A percentile compares a stretch with the other conserved stretches of the same genome.
Conservation (phyloP, 106 monocot species). For the Dendrobium catenatum region DNA sequence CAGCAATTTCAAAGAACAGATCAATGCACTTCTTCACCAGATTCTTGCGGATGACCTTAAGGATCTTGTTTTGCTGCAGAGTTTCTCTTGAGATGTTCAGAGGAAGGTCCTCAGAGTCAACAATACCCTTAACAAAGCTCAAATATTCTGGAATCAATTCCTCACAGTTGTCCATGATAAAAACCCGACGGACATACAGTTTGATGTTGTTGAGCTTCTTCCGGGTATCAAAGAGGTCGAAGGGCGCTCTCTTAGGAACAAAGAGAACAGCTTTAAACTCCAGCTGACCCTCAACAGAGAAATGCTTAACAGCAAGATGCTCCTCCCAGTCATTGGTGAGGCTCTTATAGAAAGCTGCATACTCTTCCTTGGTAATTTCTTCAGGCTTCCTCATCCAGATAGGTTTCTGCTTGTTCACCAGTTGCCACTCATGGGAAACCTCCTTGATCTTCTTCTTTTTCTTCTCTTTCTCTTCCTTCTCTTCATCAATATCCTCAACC, state of each 20-base stretch:
- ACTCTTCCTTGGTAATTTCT: conserved; percentile 79
- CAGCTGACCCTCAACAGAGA: conserved; percentile 77
- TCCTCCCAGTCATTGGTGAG: conserved; percentile 84
- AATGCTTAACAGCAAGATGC: conserved; percentile 72
- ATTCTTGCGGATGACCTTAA: conserved; percentile 79
- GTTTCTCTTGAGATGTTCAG: conserved; percentile 76
- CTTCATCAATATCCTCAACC: conserved; percentile 75
- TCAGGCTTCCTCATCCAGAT: conserved; percentile 90
- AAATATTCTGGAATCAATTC: conserved; percentile 69
- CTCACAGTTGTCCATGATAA: conserved; percentile 89
- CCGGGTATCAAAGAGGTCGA: conserved; percentile 68
- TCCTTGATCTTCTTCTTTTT: conserved; percentile 89
- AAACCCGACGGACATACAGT: conserved; percentile 73
- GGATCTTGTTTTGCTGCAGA: conserved; percentile 84
- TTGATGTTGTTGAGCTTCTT: conserved; percentile 90
- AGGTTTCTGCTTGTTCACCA: conserved; percentile 76
- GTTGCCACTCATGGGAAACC: conserved; percentile 68
- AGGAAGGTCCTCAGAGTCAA: conserved; percentile 78
- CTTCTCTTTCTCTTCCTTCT: conserved; percentile 78
- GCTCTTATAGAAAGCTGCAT: conserved; percentile 80
- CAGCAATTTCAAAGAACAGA: conserved; percentile 76
- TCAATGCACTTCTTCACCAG: conserved; percentile 79
- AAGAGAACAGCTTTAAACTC: conserved; percentile 79
- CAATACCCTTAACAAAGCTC: conserved; percentile 74
- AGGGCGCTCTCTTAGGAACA: conserved; percentile 67